Conservation (phyloP, 768 basidiomycete species). For the Phylloporus rhodoxanthus region DNA sequence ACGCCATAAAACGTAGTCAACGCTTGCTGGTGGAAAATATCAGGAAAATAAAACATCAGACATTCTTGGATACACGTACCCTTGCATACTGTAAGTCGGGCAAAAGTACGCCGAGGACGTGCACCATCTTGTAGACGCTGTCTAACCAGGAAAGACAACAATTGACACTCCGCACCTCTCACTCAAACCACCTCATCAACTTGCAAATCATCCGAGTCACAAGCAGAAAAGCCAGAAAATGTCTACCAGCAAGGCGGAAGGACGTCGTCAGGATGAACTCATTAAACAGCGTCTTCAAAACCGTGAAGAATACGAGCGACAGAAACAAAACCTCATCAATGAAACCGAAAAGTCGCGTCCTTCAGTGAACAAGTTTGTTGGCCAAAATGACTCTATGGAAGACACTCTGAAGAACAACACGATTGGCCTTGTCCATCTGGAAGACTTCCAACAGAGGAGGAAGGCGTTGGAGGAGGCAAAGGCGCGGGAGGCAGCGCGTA, state of each 20-base stretch:
- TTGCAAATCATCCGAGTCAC: slow-evolving; percentile 5
- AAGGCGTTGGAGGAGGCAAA: slow-evolving; percentile 90
- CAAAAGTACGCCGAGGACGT: slow-evolving; percentile 80
- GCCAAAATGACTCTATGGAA: slow-evolving; percentile 92
- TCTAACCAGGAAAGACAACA: neutral
- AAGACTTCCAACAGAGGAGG: slow-evolving; percentile 86
- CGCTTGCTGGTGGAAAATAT: slow-evolving; percentile 57
- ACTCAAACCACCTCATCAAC: neutral
- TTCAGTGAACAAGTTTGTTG: slow-evolving; percentile 83
- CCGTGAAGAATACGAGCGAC: slow-evolving; percentile 76
- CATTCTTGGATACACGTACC: slow-evolving; percentile 42
- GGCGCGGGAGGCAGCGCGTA: slow-evolving; percentile 80
- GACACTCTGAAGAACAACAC: slow-evolving; percentile 88
- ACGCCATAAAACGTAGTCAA: slow-evolving; percentile 87
- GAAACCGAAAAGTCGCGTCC: slow-evolving; percentile 93
- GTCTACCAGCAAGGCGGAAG: slow-evolving; percentile 74
- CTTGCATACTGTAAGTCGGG: slow-evolving; percentile 71
- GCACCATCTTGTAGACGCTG: slow-evolving; percentile 51
- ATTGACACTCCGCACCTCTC: slow-evolving; percentile 24
- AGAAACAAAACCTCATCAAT: slow-evolving; percentile 73
- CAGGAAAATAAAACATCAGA: neutral
- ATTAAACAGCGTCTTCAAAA: slow-evolving; percentile 75
- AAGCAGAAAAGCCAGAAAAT: slow-evolving; percentile 35
- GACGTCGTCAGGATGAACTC: slow-evolving; percentile 81
- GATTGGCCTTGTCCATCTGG: slow-evolving; percentile 83